Conservation (phyloP, 1,139 yeast species). For the Protomyces macrosporus region DNA sequence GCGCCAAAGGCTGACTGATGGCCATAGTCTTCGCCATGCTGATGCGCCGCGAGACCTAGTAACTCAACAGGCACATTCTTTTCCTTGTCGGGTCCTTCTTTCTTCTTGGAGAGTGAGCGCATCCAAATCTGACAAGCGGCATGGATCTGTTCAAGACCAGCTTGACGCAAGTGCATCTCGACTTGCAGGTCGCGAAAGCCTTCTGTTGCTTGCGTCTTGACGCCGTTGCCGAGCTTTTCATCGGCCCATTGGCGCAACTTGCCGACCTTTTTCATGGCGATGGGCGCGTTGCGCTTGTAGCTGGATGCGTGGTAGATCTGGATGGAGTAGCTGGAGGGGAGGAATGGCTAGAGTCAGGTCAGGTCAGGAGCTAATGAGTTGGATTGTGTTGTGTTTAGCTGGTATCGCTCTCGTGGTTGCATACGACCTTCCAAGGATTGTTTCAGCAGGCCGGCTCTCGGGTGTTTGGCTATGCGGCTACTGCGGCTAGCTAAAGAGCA, state of each 20-base stretch:
- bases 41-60: constrained; percentile 28
- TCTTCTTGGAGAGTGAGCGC: constrained; percentile 31
- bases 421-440: too few relatives aligned
- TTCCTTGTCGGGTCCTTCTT: constrained; percentile 29
- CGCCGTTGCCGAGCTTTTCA: constrained; percentile 33
- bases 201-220: constrained; percentile 32
- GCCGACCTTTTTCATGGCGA: constrained; percentile 30
- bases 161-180: constrained; percentile 32
- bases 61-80: constrained; percentile 32
- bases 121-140: constrained; percentile 31
- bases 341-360: too few relatives aligned
- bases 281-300: background rate
- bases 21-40: constrained; percentile 32
- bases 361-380: too few relatives aligned
- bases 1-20: constrained; percentile 33
- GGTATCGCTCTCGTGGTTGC: too few relatives aligned
- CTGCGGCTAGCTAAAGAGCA: too few relatives aligned
- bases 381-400: too few relatives aligned
- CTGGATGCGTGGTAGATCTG: too few relatives aligned
- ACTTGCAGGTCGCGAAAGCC: constrained; percentile 32
- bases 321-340: too few relatives aligned
- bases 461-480: too few relatives aligned
- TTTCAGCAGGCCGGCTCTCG: too few relatives aligned
- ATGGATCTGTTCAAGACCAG: constrained; percentile 32
- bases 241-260: constrained; percentile 33